Percentiles rank a stretch among this genome's conserved stretches.
Evolutionary conservation across 257 asterid species (phyloP).

Genomic region (Ilex aquifolium): DNA sequence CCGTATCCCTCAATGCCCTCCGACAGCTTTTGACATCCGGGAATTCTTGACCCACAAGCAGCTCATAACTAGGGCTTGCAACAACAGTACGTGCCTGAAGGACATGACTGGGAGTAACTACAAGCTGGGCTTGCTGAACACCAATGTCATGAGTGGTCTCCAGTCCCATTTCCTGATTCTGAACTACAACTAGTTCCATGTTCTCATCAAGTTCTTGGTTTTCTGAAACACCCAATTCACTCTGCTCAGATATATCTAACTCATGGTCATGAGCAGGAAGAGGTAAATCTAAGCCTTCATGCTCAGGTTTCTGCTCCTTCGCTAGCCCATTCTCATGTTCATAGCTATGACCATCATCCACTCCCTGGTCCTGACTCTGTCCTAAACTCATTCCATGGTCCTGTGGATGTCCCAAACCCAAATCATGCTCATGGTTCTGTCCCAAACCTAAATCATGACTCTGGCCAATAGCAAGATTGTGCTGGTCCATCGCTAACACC

Average conservation of each 20-base stretch:
- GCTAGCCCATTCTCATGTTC: constrained; percentile 46
- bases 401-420: constrained; percentile 16
- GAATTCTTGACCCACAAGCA: constrained; percentile 93
- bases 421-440: constrained; percentile 22
- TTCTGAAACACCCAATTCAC: constrained; percentile 47
- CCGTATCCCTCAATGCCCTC: constrained; percentile 88
- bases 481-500: constrained; percentile 25
- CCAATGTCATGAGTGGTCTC: constrained; percentile 47
- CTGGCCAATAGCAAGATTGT: constrained; percentile 15
- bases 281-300: constrained; percentile 41
- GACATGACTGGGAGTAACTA: constrained; percentile 53
- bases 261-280: constrained; percentile 42
- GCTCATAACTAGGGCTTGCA: constrained; percentile 52
- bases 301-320: constrained; percentile 56
- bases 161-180: constrained; percentile 52
- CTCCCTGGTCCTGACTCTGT: constrained; percentile 34
- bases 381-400: constrained; percentile 42
- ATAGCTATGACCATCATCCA: constrained; percentile 38
- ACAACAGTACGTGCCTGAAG: constrained; percentile 71
- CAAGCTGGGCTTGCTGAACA: constrained; percentile 38
- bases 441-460: constrained; percentile 40
- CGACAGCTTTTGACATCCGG: constrained; percentile 87
- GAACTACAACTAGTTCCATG: constrained; percentile 63
- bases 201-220: constrained; percentile 65
- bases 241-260: constrained; percentile 50